These are phyloP conservation scores for Cicer yamashitae DNA, from an alignment of 306 rosid genomes.

Conservation along the genomic window DNA sequence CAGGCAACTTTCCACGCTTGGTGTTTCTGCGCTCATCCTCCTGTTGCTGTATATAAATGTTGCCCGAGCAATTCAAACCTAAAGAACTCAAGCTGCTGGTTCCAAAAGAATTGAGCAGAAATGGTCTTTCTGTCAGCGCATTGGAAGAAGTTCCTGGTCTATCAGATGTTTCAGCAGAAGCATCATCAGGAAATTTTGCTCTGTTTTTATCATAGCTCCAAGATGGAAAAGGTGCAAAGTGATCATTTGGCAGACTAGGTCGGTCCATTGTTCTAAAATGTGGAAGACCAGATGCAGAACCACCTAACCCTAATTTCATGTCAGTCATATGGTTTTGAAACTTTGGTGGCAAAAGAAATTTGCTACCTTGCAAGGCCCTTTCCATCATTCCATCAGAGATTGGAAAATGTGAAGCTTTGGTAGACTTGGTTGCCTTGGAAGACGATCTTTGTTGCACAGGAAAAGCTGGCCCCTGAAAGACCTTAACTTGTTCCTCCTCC, in stretches of 20 bases:
- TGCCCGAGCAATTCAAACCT: slow-evolving; percentile 67
- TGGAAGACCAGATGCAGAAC: slow-evolving; percentile 62
- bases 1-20: slow-evolving; percentile 72
- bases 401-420: slow-evolving; percentile 74
- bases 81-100: slow-evolving; percentile 67
- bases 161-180: slow-evolving; percentile 73
- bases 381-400: slow-evolving; percentile 99
- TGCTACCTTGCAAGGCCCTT: slow-evolving; percentile 93
- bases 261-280: slow-evolving; percentile 67
- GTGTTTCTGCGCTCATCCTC: slow-evolving; percentile 65
- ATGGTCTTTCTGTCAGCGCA: slow-evolving; percentile 68
- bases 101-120: slow-evolving; percentile 77
- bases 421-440: slow-evolving; percentile 60
- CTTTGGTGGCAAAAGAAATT: slow-evolving; percentile 73
- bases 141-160: slow-evolving; percentile 78
- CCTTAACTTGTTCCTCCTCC: slow-evolving; percentile 94
- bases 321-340: slow-evolving; percentile 92
- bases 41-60: slow-evolving; percentile 54
- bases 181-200: slow-evolving; percentile 64
- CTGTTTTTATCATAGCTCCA: slow-evolving; percentile 67
- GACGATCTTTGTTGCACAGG: slow-evolving; percentile 63
- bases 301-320: slow-evolving; percentile 88
- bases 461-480: slow-evolving; percentile 75
- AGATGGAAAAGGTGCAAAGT: slow-evolving; percentile 61
- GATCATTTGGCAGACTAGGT: slow-evolving; percentile 66